These are phyloP conservation scores for Fagopyrum esculentum DNA, from an alignment of 148 eudicot species.

Conservation along the genomic window DNA sequence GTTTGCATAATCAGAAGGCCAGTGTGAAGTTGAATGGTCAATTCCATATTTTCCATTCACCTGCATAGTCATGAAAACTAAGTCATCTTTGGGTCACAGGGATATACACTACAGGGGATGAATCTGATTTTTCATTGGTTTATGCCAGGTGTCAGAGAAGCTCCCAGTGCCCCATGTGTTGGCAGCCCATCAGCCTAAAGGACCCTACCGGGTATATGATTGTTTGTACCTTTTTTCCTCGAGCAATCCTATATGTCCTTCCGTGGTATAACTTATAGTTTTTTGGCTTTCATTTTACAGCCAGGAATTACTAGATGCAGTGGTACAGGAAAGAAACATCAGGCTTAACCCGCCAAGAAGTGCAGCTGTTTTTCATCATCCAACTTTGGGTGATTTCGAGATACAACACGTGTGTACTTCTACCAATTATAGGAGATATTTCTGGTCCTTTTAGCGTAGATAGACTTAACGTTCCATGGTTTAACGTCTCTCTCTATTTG, in stretches of 20 bases:
- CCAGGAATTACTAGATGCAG: constrained; percentile 85
- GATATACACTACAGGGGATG: neutral
- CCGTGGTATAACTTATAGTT: neutral
- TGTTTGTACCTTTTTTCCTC: neutral
- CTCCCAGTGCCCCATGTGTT: constrained; percentile 98
- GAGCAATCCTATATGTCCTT: neutral
- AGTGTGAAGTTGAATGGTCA: neutral
- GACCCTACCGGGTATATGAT: constrained; percentile 59
- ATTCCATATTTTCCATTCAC: neutral
- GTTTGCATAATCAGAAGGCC: neutral
- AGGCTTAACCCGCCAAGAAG: constrained; percentile 63
- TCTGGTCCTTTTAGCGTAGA: neutral
- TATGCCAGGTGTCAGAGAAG: constrained; percentile 89
- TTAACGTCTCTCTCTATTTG: neutral
- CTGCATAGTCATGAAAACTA: neutral
- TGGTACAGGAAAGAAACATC: constrained; percentile 67
- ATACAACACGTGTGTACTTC: constrained; percentile 67
- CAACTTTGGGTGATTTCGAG: constrained; percentile 79
- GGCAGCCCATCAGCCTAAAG: constrained; percentile 89
- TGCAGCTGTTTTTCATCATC: constrained; percentile 82
- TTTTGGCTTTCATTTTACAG: constrained; percentile 29
- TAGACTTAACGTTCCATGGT: neutral
- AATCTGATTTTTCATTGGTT: neutral
- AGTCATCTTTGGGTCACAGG: neutral
- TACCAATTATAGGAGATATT: neutral